Base-by-base conservation (phyloP, 169 alveolate species). In the Ophryocystis elektroscirrha region DNA sequence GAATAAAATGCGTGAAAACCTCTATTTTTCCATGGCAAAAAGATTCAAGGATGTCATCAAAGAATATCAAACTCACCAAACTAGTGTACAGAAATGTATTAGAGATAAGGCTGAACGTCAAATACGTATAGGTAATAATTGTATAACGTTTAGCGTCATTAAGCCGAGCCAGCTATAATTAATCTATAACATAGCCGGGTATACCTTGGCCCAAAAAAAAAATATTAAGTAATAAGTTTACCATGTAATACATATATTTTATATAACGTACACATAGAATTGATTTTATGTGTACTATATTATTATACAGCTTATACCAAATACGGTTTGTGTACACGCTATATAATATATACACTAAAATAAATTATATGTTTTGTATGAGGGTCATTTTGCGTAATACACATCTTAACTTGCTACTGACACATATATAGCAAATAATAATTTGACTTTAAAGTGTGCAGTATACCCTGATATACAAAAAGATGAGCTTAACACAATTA, bases 391-490 rank as follows among this genome's bases (percentile, higher is more conserved):
- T 12, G n/a, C 41, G n/a, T n/a, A n/a, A n/a, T n/a, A n/a, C n/a
- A n/a, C n/a, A n/a, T n/a, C n/a, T n/a, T n/a, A n/a, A n/a, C n/a
- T n/a, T n/a, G n/a, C n/a, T n/a, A n/a, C n/a, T n/a, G n/a, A n/a
- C n/a, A n/a, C n/a, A n/a, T n/a, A n/a, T n/a, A n/a, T n/a, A n/a
- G n/a, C n/a, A n/a, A n/a, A n/a, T n/a, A n/a, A n/a, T n/a, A n/a
- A n/a, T n/a, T n/a, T n/a, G n/a, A n/a, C n/a, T n/a, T n/a, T n/a
- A n/a, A n/a, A n/a, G n/a, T n/a, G n/a, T n/a, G n/a, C 9, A 46
- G 75, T 60, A 6, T 66, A 66, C 43, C 75, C 75, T 12, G 75
- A 66, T 16, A 67, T 58, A 2, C n/a, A 54, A 0, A 55, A 51
- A 26, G 29, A 18, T 2, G 55, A 64, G n/a, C 24, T 61, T 7